Percentiles rank a stretch among this genome's conserved stretches.
Conservation (phyloP, 805 yeast genomes). For the Metschnikowia kofuensis region DNA sequence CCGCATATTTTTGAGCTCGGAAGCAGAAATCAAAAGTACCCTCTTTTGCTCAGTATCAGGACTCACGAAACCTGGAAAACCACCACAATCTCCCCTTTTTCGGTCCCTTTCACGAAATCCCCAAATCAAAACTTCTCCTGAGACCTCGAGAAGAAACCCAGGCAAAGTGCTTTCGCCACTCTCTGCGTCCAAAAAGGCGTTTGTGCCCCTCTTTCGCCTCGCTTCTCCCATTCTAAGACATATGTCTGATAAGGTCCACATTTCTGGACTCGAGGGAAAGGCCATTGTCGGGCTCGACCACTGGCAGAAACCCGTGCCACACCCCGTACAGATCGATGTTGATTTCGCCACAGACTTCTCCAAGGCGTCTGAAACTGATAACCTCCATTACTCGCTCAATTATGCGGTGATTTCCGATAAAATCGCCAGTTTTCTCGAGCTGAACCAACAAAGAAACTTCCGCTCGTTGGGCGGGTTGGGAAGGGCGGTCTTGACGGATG, state of each 20-base stretch:
- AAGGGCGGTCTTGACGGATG: slow-evolving; percentile 38
- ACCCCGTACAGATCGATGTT: slow-evolving; percentile 61
- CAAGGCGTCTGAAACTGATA: slow-evolving; percentile 77
- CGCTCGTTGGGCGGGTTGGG: slow-evolving; percentile 47
- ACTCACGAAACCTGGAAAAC: too few relatives aligned
- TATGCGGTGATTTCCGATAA: slow-evolving; percentile 80
- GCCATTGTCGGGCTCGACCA: slow-evolving; percentile 72
- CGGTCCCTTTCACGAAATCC: neutral
- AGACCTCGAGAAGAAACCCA: neutral
- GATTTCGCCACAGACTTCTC: slow-evolving; percentile 64
- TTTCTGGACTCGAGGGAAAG: slow-evolving; percentile 56
- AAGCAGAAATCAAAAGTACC: too few relatives aligned
- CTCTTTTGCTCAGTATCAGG: too few relatives aligned
- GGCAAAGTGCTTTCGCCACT: slow-evolving; percentile 13
- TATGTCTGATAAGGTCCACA: slow-evolving; percentile 39
- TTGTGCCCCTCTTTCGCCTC: slow-evolving; percentile 6
- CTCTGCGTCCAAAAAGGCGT: slow-evolving; percentile 10
- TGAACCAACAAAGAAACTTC: slow-evolving; percentile 38
- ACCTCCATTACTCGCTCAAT: slow-evolving; percentile 76
- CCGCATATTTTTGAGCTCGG: too few relatives aligned
- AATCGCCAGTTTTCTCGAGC: slow-evolving; percentile 50
- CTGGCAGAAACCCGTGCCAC: slow-evolving; percentile 67
- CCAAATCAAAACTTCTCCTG: neutral
- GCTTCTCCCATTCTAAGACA: slow-evolving; percentile 5
- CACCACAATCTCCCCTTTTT: too few relatives aligned